These are phyloP conservation scores for Chloranthus sessilifolius DNA, from an alignment of 164 flowering plant genomes.

Conservation along the genomic window DNA sequence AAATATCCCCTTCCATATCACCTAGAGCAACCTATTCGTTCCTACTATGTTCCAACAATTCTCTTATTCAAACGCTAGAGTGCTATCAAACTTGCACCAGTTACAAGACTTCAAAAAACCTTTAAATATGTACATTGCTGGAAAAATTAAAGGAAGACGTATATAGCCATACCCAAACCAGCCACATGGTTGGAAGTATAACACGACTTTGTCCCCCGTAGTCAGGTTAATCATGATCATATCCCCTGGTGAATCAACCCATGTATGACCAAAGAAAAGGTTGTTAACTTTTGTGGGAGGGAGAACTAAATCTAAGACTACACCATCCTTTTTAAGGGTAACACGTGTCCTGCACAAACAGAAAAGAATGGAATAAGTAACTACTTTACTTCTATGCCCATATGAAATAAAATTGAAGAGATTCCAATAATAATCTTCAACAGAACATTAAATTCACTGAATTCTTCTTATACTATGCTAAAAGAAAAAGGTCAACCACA, in stretches of 20 bases:
- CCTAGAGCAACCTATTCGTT: too few species aligned
- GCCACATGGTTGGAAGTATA: slow-evolving; percentile 45
- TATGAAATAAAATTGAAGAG: neutral
- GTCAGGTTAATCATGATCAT: slow-evolving; percentile 73
- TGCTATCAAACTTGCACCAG: too few species aligned
- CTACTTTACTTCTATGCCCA: neutral
- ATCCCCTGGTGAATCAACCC: slow-evolving; percentile 84
- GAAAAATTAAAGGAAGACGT: too few species aligned
- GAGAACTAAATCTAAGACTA: slow-evolving; percentile 51
- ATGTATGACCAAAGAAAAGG: slow-evolving; percentile 81
- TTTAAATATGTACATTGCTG: too few species aligned
- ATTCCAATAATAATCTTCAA: too few species aligned
- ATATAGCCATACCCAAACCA: slow-evolving; percentile 45
- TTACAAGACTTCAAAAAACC: too few species aligned
- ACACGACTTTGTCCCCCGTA: slow-evolving; percentile 46
- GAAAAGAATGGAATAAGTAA: neutral
- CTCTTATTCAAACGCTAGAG: too few species aligned
- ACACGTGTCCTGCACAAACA: slow-evolving; percentile 55
- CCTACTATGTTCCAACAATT: too few species aligned
- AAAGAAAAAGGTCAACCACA: too few species aligned
- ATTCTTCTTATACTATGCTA: too few species aligned
- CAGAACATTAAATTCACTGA: too few species aligned
- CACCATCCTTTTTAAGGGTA: slow-evolving; percentile 40
- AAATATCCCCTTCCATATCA: too few species aligned
- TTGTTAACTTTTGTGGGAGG: slow-evolving; percentile 83